Evolutionary conservation across 1,284 basidiomycete species (phyloP), one percentile per base, ranked within the genome.

Genomic region (Malassezia sp.): DNA sequence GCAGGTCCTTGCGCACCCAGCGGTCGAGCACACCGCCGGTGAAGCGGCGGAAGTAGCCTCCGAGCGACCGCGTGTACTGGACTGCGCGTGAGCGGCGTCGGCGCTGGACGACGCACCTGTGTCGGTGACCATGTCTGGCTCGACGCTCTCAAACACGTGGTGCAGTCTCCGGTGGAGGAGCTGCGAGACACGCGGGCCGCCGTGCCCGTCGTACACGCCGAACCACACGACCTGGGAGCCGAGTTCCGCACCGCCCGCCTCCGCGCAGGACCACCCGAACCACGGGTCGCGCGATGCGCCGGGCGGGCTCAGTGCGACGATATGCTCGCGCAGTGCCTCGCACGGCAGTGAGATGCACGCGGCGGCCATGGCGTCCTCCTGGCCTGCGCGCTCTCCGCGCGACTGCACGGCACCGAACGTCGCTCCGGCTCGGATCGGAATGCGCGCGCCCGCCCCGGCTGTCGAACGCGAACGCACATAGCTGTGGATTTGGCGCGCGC

Each of bases 151-250:
- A 34, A 67, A 67, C 11, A 60, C 60, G 23, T 36, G 38, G 40
- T 67, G 67, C 42, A 69, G 45, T 12, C 57, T 45, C 15, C 56
- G 49, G 0, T 51, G 26, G n/a, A 69, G 48, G 30, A 63, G 63
- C 20, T 46, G 46, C 14, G 65, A 64, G 8, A 67, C 55, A 21
- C 43, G 43, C 40, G 54, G 54, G 5, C 66, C 63, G 18, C 66
- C 66, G 26, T 68, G 65, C 10, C 63, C 67, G 42, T 69, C 67
- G 27, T 61, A 69, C 35, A 58, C 59, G n/a, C 52, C 64, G 22
- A 66, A 64, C 67, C 67, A 69, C 18, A 57, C 57, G n/a, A 69
- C 54, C 40, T 69, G 67, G 0, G 55, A 58, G 3, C 57, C 66
- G 6, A 67, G 27, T 29, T 60, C 63, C n/a, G 60, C 53, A 5